Evolutionary conservation across 2,329 filamentous ascomycete genomes (phyloP), one percentile per base, ranked within the genome.

Genomic region (Geosmithia putterillii): DNA sequence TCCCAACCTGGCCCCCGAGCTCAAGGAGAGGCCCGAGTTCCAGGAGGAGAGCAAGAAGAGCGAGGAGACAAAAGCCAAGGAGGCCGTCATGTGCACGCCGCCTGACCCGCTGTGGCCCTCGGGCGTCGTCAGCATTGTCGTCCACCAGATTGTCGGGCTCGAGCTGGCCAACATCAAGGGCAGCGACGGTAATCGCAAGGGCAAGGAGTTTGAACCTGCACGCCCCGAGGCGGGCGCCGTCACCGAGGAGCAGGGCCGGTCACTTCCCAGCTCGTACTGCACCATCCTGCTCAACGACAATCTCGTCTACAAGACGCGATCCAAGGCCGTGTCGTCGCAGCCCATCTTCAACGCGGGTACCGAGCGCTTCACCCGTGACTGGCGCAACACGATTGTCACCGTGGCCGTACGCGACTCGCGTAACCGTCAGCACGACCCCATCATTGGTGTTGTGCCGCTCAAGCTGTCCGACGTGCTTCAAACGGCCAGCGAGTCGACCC

Each of bases 311-410:
- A 88, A 90, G 56, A 96, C 90, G n/a, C 79, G 92, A 55, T 79
- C 86, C 32, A 96, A 98, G 69, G 89, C 89, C 4, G 84, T 94
- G 7, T 94, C 85, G 32, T 94, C 86, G 42, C 89, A 94, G 59
- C 92, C 92, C 2, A 95, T 96, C 50, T 96, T 95, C 73, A 95
- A 96, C 53, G 89, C 92, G 3, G 90, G 90, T 46, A 95, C 89
- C 0, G 92, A 98, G 57, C 78, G 83, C 12, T 96, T 96, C 53
- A 69, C 96, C 23, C 82, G 90, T 19, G 90, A 98, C 57, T 98
- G 92, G 92, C 76, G 87, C 49, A 92, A 86, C 17, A 74, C 77
- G 39, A 84, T 95, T 45, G 74, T 94, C 43, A 95, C 89, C 0
- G 73, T 96, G 41, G 85, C 86, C 1, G 88, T 95, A 15, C 83